Evolutionary conservation across 2,329 filamentous ascomycete genomes (phyloP).

Genomic region (Myotisia sp.): DNA sequence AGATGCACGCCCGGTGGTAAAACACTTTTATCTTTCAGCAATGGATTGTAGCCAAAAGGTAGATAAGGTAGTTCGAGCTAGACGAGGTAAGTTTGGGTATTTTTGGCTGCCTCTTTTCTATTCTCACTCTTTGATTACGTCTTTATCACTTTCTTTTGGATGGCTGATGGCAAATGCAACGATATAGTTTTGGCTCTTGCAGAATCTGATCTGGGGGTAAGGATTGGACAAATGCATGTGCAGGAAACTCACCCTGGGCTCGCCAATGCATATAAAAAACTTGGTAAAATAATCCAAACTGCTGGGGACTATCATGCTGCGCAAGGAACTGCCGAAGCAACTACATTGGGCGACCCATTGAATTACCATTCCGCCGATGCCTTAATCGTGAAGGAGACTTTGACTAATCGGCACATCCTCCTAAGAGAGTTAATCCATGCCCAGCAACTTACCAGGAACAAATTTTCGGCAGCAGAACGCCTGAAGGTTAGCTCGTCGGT

Average conservation of each 20-base stretch:
- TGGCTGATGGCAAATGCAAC: too few species aligned
- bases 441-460: conserved; percentile 69
- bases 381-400: conserved; percentile 93
- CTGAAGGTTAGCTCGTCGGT: conserved; percentile 78
- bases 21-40: conserved; percentile 84
- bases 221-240: conserved; percentile 69
- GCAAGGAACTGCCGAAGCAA: conserved; percentile 91
- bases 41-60: conserved; percentile 98
- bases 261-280: conserved; percentile 79
- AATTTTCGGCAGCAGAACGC: conserved; percentile 72
- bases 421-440: conserved; percentile 86
- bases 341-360: conserved; percentile 82
- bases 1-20: conserved; percentile 77
- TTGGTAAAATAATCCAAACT: conserved; percentile 84
- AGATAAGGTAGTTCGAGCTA: conserved; percentile 80
- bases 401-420: conserved; percentile 94
- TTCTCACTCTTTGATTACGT: conserved; percentile 8
- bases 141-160: conserved; percentile 2
- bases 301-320: conserved; percentile 92
- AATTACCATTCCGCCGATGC: conserved; percentile 91
- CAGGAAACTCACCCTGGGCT: conserved; percentile 85
- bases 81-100: conserved; percentile 68
- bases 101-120: too few species aligned
- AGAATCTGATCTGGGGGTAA: conserved; percentile 86
- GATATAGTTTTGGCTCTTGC: conserved; percentile 66